phyloP scores from a whole-genome alignment of 2,329 filamentous ascomycete genomes.

The Periconia digitata region DNA sequence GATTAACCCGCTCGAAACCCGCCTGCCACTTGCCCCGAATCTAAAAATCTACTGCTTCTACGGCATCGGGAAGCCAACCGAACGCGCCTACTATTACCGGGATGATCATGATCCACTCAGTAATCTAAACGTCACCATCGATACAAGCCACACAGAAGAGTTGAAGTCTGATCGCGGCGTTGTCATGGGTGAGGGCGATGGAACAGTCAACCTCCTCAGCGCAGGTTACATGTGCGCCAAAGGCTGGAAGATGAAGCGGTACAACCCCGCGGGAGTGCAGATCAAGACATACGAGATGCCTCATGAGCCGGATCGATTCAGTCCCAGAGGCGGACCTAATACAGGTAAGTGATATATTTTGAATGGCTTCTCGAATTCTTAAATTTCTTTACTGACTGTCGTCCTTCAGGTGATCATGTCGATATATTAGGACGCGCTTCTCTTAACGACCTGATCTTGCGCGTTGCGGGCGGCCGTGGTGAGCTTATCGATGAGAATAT shows the following conservation, averaged over 20 bases:
- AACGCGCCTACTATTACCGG: constrained; percentile 90
- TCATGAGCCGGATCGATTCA: constrained; percentile 92
- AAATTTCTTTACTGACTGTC: constrained; percentile 6
- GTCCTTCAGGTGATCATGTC: constrained; percentile 75
- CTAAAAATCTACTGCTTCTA: constrained; percentile 98
- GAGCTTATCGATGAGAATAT: constrained; percentile 76
- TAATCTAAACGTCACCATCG: constrained; percentile 64
- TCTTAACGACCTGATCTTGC: constrained; percentile 86
- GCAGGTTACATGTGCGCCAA: constrained; percentile 96
- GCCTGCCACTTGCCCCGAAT: constrained; percentile 81
- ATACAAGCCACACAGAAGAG: constrained; percentile 51
- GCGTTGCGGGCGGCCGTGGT: constrained; percentile 83
- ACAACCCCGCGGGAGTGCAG: constrained; percentile 82
- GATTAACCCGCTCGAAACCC: constrained; percentile 91
- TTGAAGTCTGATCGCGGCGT: constrained; percentile 75
- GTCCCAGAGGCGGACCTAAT: constrained; percentile 70
- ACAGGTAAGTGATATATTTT: too few species aligned
- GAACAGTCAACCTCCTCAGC: constrained; percentile 90
- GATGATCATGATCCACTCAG: constrained; percentile 66
- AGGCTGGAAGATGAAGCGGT: constrained; percentile 91
- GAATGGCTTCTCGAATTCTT: background rate
- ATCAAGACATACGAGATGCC: constrained; percentile 93
- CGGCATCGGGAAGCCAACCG: constrained; percentile 88
- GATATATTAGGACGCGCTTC: constrained; percentile 89
- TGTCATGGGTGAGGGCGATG: constrained; percentile 93